Conservation (phyloP, 2,329 filamentous ascomycete species). For the Calcarisporium arbuscula region DNA sequence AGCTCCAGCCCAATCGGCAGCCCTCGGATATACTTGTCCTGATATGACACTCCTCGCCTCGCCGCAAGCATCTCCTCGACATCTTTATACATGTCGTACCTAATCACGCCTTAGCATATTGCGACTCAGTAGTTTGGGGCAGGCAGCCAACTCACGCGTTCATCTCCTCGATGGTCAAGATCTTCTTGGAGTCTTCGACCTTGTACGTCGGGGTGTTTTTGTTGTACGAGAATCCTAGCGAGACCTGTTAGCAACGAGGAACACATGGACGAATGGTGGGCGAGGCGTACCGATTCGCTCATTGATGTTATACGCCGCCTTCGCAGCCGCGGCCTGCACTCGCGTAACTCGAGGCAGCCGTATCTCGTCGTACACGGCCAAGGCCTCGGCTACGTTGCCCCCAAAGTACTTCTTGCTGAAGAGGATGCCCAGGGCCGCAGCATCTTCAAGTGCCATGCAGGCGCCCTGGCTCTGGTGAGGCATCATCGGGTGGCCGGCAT, state of each 20-base stretch:
- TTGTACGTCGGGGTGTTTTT: constrained; percentile 50
- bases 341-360: constrained; percentile 48
- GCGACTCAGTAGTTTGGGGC: background rate
- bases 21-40: constrained; percentile 33
- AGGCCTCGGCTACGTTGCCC: constrained; percentile 40
- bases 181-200: constrained; percentile 54
- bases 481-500: constrained; percentile 65
- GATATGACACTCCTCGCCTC: constrained; percentile 25
- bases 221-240: constrained; percentile 54
- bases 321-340: constrained; percentile 51
- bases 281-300: constrained; percentile 47
- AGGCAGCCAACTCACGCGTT: constrained; percentile 42
- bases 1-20: constrained; percentile 41
- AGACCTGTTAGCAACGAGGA: background rate
- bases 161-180: constrained; percentile 65
- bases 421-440: constrained; percentile 54
- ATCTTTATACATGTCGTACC: constrained; percentile 54
- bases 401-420: constrained; percentile 43
- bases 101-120: constrained; percentile 15
- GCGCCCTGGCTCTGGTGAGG: constrained; percentile 64
- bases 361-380: constrained; percentile 45
- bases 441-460: constrained; percentile 63
- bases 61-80: constrained; percentile 41
- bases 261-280: background rate
- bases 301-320: constrained; percentile 55